Evolutionary conservation across 768 basidiomycete genomes (phyloP), one percentile per base, ranked within the genome.

Genomic region (Pisolithus tinctorius): DNA sequence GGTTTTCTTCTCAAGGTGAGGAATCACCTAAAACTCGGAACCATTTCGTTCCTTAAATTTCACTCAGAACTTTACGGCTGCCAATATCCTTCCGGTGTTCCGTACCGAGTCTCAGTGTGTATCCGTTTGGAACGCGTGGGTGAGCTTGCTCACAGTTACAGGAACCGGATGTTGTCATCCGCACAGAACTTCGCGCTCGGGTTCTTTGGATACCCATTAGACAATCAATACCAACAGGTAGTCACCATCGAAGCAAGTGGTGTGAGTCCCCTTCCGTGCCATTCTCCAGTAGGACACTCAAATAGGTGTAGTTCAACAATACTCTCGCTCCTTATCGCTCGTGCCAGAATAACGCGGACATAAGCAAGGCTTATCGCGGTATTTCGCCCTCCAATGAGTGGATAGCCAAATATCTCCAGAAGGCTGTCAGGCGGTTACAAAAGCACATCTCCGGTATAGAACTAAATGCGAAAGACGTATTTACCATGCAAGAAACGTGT

Each of bases 401-500:
- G 91, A 74, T 82, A 1, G 62, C 63, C 0, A 76, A 78, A 2
- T 94, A 92, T 67, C 78, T 94, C 34, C 69, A 75, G 53, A 72
- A 80, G 42, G 86, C 91, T 0, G 69, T 68, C 17, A 64, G 70
- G 50, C 74, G 91, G 9, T 63, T 93, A 8, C 73, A 79, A 43
- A 64, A 67, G 6, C 69, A 80, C 50, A 43, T 91, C 71, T 7
- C 58, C 14, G 88, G 88, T 1, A 76, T 81, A 45, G 69, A 82
- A 1, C 63, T 92, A 11, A 72, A 71, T 1, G 70, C 80, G 26
- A 78, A 81, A 52, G 86, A 91, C 55, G 72, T 85, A 1, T 89
- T 82, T 55, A 75, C 74, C 8, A 78, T 89, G 74, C 87, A 89
- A 60, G 82, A 86, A 66, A 70, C 83, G 62, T 93, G 89, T 58